Evolutionary conservation across 768 basidiomycete species (phyloP).

Genomic region (Trametes punicea): DNA sequence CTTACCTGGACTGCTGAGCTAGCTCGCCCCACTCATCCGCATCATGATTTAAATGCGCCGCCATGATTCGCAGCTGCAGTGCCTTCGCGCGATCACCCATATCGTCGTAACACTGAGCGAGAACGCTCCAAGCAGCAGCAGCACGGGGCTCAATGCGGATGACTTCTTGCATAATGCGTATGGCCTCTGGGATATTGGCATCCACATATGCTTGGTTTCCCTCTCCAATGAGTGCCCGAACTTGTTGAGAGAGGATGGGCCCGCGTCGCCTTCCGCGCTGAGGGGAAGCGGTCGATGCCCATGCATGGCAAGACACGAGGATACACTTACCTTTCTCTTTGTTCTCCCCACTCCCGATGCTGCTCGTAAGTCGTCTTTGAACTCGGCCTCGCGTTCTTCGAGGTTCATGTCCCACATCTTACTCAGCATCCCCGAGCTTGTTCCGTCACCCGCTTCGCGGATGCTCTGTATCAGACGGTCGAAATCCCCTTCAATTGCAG

Average conservation of each 20-base stretch:
- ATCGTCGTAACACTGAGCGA: constrained; percentile 82
- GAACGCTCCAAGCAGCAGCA: constrained; percentile 78
- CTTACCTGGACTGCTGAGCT: constrained; percentile 64
- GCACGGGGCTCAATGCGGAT: constrained; percentile 92
- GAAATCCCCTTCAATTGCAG: constrained; percentile 55
- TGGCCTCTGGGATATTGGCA: constrained; percentile 60
- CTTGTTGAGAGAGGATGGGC: constrained; percentile 64
- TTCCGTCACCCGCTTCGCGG: constrained; percentile 46
- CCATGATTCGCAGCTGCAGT: constrained; percentile 83
- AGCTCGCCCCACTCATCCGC: constrained; percentile 86
- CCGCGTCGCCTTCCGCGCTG: constrained; percentile 48
- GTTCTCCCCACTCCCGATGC: constrained; percentile 69
- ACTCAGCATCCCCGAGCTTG: constrained; percentile 45
- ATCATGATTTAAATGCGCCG: constrained; percentile 81
- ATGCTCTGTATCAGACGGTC: constrained; percentile 67
- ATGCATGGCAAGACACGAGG: background rate
- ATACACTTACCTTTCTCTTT: constrained; percentile 43
- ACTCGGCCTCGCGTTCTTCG: constrained; percentile 64
- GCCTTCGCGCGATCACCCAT: constrained; percentile 64
- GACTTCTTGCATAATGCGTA: constrained; percentile 84
- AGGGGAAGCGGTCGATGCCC: background rate
- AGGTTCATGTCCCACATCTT: constrained; percentile 75
- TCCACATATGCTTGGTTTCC: constrained; percentile 87
- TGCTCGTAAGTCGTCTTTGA: constrained; percentile 68
- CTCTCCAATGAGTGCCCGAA: constrained; percentile 71